Evolutionary conservation across 768 basidiomycete species (phyloP), one percentile per base, ranked within the genome.

Genomic region (Kwoniella dejecticola): DNA sequence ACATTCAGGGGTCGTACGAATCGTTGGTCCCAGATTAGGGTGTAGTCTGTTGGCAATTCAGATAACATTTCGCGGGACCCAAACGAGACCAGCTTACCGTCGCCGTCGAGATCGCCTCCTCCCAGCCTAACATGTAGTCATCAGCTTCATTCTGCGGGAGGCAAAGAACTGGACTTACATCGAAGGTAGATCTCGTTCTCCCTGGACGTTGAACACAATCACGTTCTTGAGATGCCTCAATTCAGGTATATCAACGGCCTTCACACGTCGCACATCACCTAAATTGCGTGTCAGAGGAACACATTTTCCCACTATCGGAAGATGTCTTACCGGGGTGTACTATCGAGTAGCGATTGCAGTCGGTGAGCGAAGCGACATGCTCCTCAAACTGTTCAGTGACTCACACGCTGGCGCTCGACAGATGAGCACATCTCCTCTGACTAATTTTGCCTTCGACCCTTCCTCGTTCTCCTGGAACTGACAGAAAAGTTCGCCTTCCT

Each of bases 51-150:
- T 49, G 24, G 13, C 12, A 2, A 0, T 30, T 33, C 21, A 44
- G 4, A 36, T 6, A 42, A 27, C n/a, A n/a, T n/a, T 36, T 12
- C 42, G 55, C 57, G 27, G 21, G 42, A 40, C 0, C 19, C 41
- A 7, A 23, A 36, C 4, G 33, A 47, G 12, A 1, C 17, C 15
- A 13, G 27, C 66, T 64, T 19, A 64, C 64, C 72, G 36, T 73
- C 70, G 52, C 77, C 77, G 29, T 78, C 77, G 0, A 78, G 67
- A 57, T 79, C 77, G 0, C 77, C 77, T 13, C 77, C 77, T 10
- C 74, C 77, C 0, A 78, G 64, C 72, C 74, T 76, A 13, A n/a
- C 41, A 24, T 11, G 27, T 26, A 30, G 15, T 0, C n/a, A 48
- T 27, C 47, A 46, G 30, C 11, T 48, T n/a, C 17, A 27, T 12